Evolutionary conservation across 2,329 filamentous ascomycete genomes (phyloP).

Genomic region (Chrysoporthe cubensis): DNA sequence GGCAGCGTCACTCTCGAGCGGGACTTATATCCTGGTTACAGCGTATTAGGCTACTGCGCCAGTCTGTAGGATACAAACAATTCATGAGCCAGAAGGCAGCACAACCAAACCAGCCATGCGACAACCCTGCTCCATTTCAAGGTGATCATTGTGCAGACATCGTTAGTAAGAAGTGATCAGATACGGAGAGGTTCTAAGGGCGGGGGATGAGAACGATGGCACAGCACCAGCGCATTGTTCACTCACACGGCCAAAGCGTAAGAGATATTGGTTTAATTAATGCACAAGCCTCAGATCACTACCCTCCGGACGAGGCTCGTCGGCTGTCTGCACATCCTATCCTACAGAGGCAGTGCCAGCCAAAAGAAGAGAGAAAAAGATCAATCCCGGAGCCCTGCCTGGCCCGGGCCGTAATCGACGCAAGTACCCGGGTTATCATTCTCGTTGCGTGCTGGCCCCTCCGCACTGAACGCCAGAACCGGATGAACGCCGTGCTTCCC

Average conservation of each 20-base stretch:
- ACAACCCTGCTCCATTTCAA: neutral
- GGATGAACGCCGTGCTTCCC: constrained; percentile 6
- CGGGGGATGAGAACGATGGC: no score
- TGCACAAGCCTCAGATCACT: neutral
- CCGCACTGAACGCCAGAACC: neutral
- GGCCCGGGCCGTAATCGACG: neutral
- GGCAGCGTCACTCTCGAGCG: neutral
- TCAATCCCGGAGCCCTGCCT: neutral
- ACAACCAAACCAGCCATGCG: neutral
- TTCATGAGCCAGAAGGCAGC: neutral
- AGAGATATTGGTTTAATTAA: neutral
- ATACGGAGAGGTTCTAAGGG: no score
- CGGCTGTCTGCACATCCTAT: neutral
- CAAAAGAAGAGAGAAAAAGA: neutral
- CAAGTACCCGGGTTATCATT: neutral
- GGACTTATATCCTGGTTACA: neutral
- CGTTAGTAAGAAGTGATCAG: no score
- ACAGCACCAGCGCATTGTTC: neutral
- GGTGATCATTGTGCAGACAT: no score
- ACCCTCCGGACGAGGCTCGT: neutral
- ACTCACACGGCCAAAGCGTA: neutral
- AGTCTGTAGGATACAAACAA: neutral
- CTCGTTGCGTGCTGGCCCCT: neutral
- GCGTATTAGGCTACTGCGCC: neutral
- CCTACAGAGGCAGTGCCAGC: neutral